Evolutionary conservation across 2,329 filamentous ascomycete genomes (phyloP), one percentile per base, ranked within the genome.

Genomic region (Fusarium sp.): DNA sequence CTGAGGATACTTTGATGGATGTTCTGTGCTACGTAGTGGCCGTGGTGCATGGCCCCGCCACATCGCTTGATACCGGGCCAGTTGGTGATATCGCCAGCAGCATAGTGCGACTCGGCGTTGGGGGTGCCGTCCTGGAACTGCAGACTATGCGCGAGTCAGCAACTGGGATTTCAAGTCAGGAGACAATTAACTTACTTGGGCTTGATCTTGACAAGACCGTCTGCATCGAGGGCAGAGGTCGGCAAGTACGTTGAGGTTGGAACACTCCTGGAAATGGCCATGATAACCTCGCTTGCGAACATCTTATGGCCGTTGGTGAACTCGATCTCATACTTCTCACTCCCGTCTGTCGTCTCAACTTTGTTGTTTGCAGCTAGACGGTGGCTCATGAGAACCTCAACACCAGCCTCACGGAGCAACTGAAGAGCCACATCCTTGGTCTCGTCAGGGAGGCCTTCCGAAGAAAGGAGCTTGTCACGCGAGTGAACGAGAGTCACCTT

Each of bases 31-130:
- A 89, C 88, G 69, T 88, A 86, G 77, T 91, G 89, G 42, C 93
- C 93, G 85, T 91, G 90, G 78, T 93, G 89, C 88, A 95, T 93
- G 39, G 93, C 93, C 22, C 86, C 89, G 30, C 93, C 93, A 76
- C 91, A 94, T 50, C 93, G 91, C 85, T 94, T 95, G 83, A 96
- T 94, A 48, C 93, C 93, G 0, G 91, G 88, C 93, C 93, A 95
- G 54, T 85, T 84, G 38, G 88, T 88, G 22, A 93, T 84, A 79
- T 96, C 93, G 22, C 93, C 93, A 30, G 90, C 86, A 18, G 90
- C 92, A 77, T 92, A 93, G 80, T 95, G 93, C 35, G 82, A 81
- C 1, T 84, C 82, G 18, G 88, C 82, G 72, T 94, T 92, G 9
- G 90, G 85, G 1, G 89, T 84, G 0, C 82, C 83, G 4, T 82